Conservation (phyloP, 2,329 filamentous ascomycete genomes). For the Graphilbum sp. region DNA sequence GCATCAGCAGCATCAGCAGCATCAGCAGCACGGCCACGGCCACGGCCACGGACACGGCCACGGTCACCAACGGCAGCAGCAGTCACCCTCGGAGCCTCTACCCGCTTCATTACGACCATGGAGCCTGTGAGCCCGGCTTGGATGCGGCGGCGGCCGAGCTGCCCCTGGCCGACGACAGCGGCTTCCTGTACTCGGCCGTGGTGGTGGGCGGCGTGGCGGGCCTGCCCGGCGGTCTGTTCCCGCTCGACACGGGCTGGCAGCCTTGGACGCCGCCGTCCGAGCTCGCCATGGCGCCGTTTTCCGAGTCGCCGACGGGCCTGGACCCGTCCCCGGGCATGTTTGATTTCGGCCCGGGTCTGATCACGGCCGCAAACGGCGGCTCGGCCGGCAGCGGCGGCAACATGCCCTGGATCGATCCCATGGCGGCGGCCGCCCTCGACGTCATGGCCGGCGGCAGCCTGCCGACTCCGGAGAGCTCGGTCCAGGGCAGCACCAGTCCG, state of each 20-base stretch:
- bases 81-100: not conserved
- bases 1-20: conserved; percentile 1
- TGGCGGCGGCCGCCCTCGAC: not conserved
- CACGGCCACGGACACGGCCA: too few relatives aligned
- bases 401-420: not conserved
- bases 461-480: not conserved
- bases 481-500: too few relatives aligned
- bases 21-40: conserved; percentile 1
- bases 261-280: conserved; percentile 24
- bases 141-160: conserved; percentile 3
- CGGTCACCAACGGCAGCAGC: too few relatives aligned
- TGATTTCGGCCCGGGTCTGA: conserved; percentile 17
- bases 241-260: conserved; percentile 21
- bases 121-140: conserved; percentile 1
- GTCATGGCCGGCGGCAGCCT: conserved; percentile 1
- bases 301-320: conserved; percentile 17
- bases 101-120: not conserved
- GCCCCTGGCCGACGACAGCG: conserved; percentile 14
- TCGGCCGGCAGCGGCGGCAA: conserved; percentile 1
- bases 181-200: conserved; percentile 14
- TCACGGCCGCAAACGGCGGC: conserved; percentile 15
- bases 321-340: conserved; percentile 1
- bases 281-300: conserved; percentile 16
- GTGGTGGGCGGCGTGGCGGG: conserved; percentile 5
- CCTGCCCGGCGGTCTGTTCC: conserved; percentile 13